Percentiles rank a stretch among this genome's conserved stretches.
Evolutionary conservation across 192 early-diverging fungal species (phyloP).

Genomic region (Coemansia javaensis): DNA sequence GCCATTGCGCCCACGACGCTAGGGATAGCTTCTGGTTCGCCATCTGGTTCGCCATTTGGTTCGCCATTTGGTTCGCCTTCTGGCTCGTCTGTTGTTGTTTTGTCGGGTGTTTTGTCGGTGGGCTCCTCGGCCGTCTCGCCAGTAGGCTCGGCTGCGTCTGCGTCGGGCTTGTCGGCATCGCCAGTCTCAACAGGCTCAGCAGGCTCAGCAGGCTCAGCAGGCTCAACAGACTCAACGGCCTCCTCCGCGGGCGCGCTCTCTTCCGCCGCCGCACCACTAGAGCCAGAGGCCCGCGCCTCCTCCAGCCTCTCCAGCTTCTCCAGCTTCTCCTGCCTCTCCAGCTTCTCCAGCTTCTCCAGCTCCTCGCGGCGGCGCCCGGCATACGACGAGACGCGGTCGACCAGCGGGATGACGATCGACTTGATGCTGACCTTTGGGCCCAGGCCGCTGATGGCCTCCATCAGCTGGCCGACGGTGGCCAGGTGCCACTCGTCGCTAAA

Average conservation of each 20-base stretch:
- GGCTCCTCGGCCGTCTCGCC: too few relatives aligned
- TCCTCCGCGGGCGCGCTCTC: not conserved
- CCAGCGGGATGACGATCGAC: slow-evolving; percentile 89
- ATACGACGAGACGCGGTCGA: slow-evolving; percentile 91
- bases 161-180: slow-evolving; percentile 1
- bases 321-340: too few relatives aligned
- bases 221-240: too few relatives aligned
- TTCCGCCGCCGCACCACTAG: slow-evolving; percentile 31
- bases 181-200: not conserved
- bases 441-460: slow-evolving; percentile 86
- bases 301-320: too few relatives aligned
- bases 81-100: too few relatives aligned
- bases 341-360: slow-evolving; percentile 43
- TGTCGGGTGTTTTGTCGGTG: too few relatives aligned
- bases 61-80: too few relatives aligned
- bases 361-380: slow-evolving; percentile 77
- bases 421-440: slow-evolving; percentile 95
- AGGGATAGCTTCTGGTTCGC: too few relatives aligned
- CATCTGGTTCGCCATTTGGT: too few relatives aligned
- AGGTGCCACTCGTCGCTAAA: slow-evolving; percentile 98
- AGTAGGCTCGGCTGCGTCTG: not conserved
- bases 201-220: too few relatives aligned
- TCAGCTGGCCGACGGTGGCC: slow-evolving; percentile 78
- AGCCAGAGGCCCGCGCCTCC: too few relatives aligned
- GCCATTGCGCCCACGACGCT: too few relatives aligned